Conservation (phyloP, 768 basidiomycete genomes). For the Mycena epipterygia region DNA sequence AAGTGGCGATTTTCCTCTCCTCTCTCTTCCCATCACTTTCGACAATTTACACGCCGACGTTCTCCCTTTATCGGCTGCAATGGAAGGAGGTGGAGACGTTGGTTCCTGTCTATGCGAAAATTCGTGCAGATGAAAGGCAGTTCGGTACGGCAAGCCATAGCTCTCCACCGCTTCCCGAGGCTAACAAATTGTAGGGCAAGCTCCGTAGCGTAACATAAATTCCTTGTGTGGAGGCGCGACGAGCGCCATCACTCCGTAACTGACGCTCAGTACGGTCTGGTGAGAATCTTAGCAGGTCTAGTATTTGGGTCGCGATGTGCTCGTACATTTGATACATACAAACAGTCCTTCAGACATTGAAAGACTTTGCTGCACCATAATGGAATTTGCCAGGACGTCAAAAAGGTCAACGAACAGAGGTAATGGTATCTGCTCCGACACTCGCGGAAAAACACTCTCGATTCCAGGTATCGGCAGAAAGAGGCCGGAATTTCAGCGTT, state of each 20-base stretch:
- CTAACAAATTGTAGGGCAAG: not conserved
- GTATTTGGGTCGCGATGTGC: not conserved
- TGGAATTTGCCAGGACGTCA: too few species aligned
- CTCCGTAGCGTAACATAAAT: not conserved
- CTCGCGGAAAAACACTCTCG: too few species aligned
- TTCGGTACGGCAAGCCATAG: slow-evolving; percentile 5
- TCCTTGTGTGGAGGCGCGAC: not conserved
- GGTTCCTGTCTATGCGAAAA: slow-evolving; percentile 9
- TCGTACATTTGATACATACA: slow-evolving; percentile 12
- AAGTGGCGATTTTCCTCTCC: slow-evolving; percentile 10
- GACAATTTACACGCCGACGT: not conserved
- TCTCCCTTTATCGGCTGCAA: not conserved
- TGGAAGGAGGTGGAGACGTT: slow-evolving; percentile 9
- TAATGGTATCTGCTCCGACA: too few species aligned
- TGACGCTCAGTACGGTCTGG: slow-evolving; percentile 1
- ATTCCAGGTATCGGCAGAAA: too few species aligned
- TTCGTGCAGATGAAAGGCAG: slow-evolving; percentile 14
- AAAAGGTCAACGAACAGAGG: too few species aligned
- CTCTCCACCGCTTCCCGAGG: slow-evolving; percentile 6
- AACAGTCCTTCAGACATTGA: not conserved
- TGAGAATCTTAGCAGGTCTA: slow-evolving; percentile 4
- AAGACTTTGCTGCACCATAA: not conserved
- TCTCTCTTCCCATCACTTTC: slow-evolving; percentile 12
- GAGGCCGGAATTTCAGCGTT: too few species aligned
- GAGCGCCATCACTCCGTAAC: not conserved